A percentile compares a stretch with the other conserved stretches of the same genome.
These are phyloP conservation scores for Hevea brasiliensis DNA, from an alignment of 345 rosid species.

Conservation along the genomic window DNA sequence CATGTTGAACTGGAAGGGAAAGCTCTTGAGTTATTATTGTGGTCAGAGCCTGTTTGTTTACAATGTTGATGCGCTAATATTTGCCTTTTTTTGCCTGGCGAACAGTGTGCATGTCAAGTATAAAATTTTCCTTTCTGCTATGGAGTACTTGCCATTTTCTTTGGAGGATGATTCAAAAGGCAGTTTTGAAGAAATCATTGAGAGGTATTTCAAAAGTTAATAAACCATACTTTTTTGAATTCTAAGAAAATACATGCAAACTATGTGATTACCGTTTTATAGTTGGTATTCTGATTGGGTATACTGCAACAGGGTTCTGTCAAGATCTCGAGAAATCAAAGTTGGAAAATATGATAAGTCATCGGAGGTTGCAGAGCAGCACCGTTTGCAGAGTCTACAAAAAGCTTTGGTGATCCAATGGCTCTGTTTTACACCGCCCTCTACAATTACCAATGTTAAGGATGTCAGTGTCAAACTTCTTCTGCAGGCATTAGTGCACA, in stretches of 20 bases:
- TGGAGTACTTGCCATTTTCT: slow-evolving; percentile 86
- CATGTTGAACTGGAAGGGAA: slow-evolving; percentile 9
- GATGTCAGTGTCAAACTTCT: slow-evolving; percentile 71
- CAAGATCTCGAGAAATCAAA: slow-evolving; percentile 86
- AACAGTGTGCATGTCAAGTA: slow-evolving; percentile 82
- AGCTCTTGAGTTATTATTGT: not conserved
- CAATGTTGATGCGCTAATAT: slow-evolving; percentile 1
- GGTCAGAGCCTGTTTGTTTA: not conserved
- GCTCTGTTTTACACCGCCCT: slow-evolving; percentile 97
- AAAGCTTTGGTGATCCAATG: slow-evolving; percentile 93
- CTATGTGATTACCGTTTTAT: not conserved
- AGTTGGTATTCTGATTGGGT: slow-evolving; percentile 12
- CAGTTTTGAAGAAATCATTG: slow-evolving; percentile 92
- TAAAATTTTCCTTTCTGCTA: slow-evolving; percentile 87
- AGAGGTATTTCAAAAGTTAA: slow-evolving; percentile 56
- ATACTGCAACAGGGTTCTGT: slow-evolving; percentile 61
- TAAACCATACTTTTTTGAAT: slow-evolving; percentile 6
- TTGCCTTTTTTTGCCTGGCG: slow-evolving; percentile 12
- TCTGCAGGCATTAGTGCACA: slow-evolving; percentile 76
- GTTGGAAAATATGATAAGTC: slow-evolving; percentile 69
- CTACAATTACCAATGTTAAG: slow-evolving; percentile 66
- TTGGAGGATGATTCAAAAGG: slow-evolving; percentile 68
- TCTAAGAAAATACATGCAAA: slow-evolving; percentile 10
- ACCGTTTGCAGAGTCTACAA: slow-evolving; percentile 86
- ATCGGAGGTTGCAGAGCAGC: slow-evolving; percentile 89